These are phyloP conservation scores for Blastomyces emzantsi DNA, from an alignment of 2,329 filamentous ascomycete species.

Conservation along the genomic window DNA sequence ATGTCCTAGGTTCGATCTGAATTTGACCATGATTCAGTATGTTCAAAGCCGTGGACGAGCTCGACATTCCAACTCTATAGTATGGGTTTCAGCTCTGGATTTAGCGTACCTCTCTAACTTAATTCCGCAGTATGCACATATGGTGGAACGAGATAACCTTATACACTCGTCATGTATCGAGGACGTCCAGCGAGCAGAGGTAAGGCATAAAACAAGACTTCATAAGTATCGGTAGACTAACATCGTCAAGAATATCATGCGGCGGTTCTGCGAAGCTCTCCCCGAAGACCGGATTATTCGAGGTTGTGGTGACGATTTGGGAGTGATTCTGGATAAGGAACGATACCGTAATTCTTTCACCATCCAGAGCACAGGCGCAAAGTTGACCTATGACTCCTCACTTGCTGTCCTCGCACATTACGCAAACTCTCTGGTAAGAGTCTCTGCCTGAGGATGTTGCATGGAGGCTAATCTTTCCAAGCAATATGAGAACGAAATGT, in stretches of 20 bases:
- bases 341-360: conserved; percentile 46
- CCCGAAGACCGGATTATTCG: conserved; percentile 64
- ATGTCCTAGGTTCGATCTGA: conserved; percentile 69
- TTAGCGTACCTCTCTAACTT: conserved; percentile 8
- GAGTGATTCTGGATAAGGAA: conserved; percentile 48
- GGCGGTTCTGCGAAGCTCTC: conserved; percentile 64
- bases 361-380: conserved; percentile 61
- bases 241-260: conserved; percentile 46
- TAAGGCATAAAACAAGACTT: conserved; percentile 15
- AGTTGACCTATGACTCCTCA: conserved; percentile 67
- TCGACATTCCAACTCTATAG: conserved; percentile 61
- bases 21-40: conserved; percentile 84
- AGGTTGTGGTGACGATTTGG: conserved; percentile 49
- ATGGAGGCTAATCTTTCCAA: conserved; percentile 16
- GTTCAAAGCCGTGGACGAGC: conserved; percentile 88
- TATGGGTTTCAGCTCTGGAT: conserved; percentile 16
- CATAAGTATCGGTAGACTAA: neutral
- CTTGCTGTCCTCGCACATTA: conserved; percentile 65
- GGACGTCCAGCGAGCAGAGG: conserved; percentile 39
- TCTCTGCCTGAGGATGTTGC: neutral
- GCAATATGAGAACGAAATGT: conserved; percentile 41
- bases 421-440: conserved; percentile 53
- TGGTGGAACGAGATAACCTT: conserved; percentile 67
- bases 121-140: conserved; percentile 56
- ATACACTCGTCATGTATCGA: conserved; percentile 53